Evolutionary conservation across 2,329 filamentous ascomycete species (phyloP).

Genomic region (Monosporascus cannonballus): DNA sequence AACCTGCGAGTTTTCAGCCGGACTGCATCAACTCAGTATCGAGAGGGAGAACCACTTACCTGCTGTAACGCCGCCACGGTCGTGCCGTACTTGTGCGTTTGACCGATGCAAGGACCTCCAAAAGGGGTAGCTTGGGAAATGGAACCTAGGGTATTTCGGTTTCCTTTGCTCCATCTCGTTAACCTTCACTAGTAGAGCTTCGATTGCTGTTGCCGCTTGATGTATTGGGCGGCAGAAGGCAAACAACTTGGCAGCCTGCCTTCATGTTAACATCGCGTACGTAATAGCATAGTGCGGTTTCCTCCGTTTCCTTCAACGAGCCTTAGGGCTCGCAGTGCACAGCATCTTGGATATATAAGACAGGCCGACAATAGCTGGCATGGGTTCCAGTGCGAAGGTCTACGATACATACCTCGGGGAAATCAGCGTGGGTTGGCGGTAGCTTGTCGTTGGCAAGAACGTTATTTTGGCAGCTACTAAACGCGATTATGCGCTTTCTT

Average conservation of each 20-base stretch:
- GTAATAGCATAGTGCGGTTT: too few species aligned
- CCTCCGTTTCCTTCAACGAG: neutral
- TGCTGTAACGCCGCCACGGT: constrained; percentile 51
- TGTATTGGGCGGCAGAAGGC: constrained; percentile 49
- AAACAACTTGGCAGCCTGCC: constrained; percentile 41
- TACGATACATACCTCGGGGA: constrained; percentile 29
- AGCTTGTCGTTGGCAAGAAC: constrained; percentile 40
- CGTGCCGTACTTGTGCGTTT: constrained; percentile 52
- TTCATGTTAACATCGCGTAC: neutral
- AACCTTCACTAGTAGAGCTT: constrained; percentile 40
- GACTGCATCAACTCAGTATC: neutral
- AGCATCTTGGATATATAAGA: too few species aligned
- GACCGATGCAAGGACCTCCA: constrained; percentile 46
- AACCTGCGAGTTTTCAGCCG: constrained; percentile 16
- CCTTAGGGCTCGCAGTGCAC: too few species aligned
- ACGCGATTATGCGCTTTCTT: constrained; percentile 35
- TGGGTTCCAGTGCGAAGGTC: too few species aligned
- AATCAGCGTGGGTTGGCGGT: constrained; percentile 38
- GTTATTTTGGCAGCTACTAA: constrained; percentile 40
- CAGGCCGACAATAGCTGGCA: too few species aligned
- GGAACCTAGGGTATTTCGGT: constrained; percentile 34
- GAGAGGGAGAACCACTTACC: constrained; percentile 25
- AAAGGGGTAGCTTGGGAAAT: constrained; percentile 49
- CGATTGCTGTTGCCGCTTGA: constrained; percentile 42
- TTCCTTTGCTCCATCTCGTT: constrained; percentile 38